Evolutionary conservation across 768 basidiomycete genomes (phyloP).

Genomic region (Mrakia blollopis): DNA sequence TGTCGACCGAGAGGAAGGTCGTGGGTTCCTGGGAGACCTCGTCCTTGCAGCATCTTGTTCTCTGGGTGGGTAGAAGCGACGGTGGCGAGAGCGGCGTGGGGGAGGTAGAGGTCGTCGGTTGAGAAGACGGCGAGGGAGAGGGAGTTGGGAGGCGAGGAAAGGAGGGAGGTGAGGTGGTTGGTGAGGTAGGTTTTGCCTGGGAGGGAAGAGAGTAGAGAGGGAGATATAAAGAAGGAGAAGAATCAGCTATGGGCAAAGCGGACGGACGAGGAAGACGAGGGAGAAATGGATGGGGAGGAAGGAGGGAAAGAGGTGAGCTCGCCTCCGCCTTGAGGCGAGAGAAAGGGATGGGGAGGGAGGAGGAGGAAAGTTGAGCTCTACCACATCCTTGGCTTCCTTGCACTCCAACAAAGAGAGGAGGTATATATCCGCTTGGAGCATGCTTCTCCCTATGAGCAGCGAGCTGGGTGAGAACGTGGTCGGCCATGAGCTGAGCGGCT

Average conservation of each 20-base stretch:
- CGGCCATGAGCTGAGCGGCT: constrained; percentile 21
- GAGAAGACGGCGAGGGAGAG: constrained; percentile 31
- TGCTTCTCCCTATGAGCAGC: constrained; percentile 28
- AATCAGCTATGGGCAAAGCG: background rate
- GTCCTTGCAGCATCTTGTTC: constrained; percentile 34
- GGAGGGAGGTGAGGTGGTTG: constrained; percentile 51
- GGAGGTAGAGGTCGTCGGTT: constrained; percentile 36
- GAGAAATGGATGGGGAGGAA: background rate
- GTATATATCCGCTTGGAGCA: constrained; percentile 18
- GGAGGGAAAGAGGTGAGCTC: background rate
- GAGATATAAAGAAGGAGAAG: background rate
- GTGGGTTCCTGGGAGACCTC: constrained; percentile 37
- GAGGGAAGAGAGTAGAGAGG: background rate
- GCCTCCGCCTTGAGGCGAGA: too few relatives aligned
- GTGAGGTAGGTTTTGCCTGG: constrained; percentile 74
- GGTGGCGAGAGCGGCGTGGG: constrained; percentile 24
- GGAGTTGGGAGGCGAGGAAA: constrained; percentile 37
- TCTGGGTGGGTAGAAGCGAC: constrained; percentile 28
- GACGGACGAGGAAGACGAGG: background rate
- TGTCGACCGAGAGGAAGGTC: constrained; percentile 29
- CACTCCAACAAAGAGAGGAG: constrained; percentile 74
- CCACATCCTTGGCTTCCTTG: constrained; percentile 92
- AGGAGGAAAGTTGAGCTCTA: constrained; percentile 18
- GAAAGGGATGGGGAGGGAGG: background rate
- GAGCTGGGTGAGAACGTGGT: constrained; percentile 18